Base-by-base conservation (phyloP, 1,139 yeast genomes). In the Magnusiomyces fungicola region DNA sequence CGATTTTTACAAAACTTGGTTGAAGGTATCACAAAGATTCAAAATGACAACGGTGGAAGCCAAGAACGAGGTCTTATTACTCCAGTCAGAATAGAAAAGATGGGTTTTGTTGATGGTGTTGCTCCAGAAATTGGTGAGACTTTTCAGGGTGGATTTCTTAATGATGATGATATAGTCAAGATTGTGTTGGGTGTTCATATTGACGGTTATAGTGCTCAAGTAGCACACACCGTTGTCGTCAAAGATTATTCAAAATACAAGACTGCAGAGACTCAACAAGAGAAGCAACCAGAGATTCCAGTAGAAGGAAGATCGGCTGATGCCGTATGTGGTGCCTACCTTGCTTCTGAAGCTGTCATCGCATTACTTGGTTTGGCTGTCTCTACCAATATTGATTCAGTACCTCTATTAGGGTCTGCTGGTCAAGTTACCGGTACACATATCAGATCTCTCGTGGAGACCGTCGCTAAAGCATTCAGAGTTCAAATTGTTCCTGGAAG, bases 401-500 rank as follows among this genome's bases (percentile, higher is more conserved):
- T 90, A 88, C 44, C 63, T 62, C 43, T 69, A 65, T 45, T 70
- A 75, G 55, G 70, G 53, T 22, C 21, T n/a, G 44, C 56, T 2
- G 58, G 56, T 18, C 55, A 57, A 5, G 75, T 90, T 44, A 81
- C 81, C 37, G 96, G 96, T 48, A 61, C 74, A 18, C 69, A 77
- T 56, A 81, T 92, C 53, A 80, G 96, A 67, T 66, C 72, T 33
- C 69, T 89, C 46, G 97, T 89, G 24, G 95, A 92, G 63, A 74
- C 80, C 22, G 75, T 92, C 61, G 97, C 96, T 23, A 76, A 76
- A 54, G 74, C 84, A 1, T 92, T 81, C 71, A 80, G 83, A 66
- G 88, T 96, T 72, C 74, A 75, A 49, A 88, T 92, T 53, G 86
- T 85, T 39, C 97, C 97, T 41, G 96, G 96, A 0, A 85, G 96